phyloP scores from a whole-genome alignment of 208 protist genomes.

The Acanthamoeba royreba region DNA sequence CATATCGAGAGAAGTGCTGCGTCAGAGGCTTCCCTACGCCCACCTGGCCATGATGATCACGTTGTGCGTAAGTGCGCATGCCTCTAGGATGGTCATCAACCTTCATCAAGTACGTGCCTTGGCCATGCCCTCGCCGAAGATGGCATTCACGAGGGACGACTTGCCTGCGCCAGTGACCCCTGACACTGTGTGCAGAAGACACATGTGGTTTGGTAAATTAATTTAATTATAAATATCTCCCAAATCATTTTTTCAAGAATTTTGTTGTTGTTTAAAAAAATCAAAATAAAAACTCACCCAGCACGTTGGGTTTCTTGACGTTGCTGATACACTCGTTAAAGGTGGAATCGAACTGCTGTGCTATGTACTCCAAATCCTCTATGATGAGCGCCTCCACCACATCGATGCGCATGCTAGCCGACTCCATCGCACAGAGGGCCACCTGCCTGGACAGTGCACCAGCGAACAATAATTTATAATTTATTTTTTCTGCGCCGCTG shows the following conservation, averaged over 20 bases:
- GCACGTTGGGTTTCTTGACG: conserved; percentile 13
- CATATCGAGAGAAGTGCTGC: conserved; percentile 29
- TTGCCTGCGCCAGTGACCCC: neutral
- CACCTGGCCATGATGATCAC: neutral
- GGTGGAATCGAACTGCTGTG: neutral
- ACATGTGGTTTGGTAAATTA: neutral
- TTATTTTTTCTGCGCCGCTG: too few relatives aligned
- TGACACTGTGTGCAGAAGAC: neutral
- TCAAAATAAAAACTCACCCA: neutral
- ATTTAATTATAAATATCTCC: too few relatives aligned
- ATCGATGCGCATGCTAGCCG: neutral
- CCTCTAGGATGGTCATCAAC: neutral
- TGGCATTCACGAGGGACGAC: conserved; percentile 34
- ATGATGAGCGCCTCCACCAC: neutral
- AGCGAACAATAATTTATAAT: too few relatives aligned
- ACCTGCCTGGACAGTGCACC: too few relatives aligned
- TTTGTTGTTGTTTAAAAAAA: neutral
- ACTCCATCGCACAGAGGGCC: neutral
- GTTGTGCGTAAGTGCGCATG: neutral
- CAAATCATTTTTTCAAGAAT: neutral
- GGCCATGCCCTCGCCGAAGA: conserved; percentile 27
- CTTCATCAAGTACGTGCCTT: neutral
- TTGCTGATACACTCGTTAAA: neutral
- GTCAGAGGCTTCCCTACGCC: neutral
- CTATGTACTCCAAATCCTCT: conserved; percentile 18